A percentile compares a stretch with the other conserved stretches of the same genome.
Evolutionary conservation across 306 rosid genomes (phyloP).

Genomic region (Fragaria iinumae): DNA sequence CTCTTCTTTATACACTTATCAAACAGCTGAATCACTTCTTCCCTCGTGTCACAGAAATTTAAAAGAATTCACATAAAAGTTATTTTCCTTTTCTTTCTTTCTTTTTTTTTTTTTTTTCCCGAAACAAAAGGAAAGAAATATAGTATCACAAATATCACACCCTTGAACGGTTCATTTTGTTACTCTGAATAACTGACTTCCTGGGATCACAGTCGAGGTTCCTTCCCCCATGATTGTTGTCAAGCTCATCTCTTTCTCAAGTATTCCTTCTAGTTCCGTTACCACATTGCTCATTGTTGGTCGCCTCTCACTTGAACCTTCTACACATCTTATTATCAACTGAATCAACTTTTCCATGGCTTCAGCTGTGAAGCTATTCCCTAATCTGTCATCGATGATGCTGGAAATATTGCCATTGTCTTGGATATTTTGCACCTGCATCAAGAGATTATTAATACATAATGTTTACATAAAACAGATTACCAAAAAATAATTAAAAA

Average conservation of each 20-base stretch:
- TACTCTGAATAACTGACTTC: conserved; percentile 68
- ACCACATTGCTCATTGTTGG: conserved; percentile 72
- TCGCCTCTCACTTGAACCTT: conserved; percentile 68
- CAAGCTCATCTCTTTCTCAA: conserved; percentile 74
- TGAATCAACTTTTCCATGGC: conserved; percentile 60
- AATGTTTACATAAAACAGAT: no score
- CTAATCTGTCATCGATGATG: conserved; percentile 62
- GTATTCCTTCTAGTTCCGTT: conserved; percentile 69
- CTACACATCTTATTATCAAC: conserved; percentile 53
- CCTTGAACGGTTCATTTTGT: conserved; percentile 27
- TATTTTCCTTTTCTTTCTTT: background rate
- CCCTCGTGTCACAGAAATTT: conserved; percentile 24
- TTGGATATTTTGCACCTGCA: conserved; percentile 49
- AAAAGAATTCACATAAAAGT: background rate
- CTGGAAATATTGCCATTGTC: conserved; percentile 30
- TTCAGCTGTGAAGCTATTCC: conserved; percentile 69
- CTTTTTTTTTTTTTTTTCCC: background rate
- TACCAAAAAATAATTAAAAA: no score
- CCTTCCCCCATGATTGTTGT: conserved; percentile 90
- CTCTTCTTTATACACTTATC: conserved; percentile 73
- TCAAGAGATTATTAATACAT: background rate
- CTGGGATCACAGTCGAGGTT: conserved; percentile 67
- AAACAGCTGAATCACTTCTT: conserved; percentile 52
- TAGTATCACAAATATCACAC: conserved; percentile 44
- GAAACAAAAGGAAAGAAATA: background rate